Conservation (phyloP, 345 rosid species). For the Bretschneidera sinensis region DNA sequence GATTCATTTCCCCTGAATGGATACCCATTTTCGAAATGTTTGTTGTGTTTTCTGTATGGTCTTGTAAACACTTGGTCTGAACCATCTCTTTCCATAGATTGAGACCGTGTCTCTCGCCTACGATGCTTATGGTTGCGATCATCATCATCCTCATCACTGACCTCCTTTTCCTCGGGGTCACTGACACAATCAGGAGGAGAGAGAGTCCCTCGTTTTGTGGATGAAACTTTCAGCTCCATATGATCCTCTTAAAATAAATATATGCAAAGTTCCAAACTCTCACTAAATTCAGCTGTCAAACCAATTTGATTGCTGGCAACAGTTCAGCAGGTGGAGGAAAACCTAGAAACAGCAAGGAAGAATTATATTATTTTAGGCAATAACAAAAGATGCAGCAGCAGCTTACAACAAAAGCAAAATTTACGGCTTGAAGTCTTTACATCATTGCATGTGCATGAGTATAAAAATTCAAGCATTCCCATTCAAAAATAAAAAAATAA, state of each 20-base stretch:
- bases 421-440: neutral
- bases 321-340: slow-evolving; percentile 10
- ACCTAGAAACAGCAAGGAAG: slow-evolving; percentile 19
- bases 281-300: slow-evolving; percentile 14
- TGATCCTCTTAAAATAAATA: slow-evolving; percentile 19
- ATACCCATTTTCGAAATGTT: slow-evolving; percentile 61
- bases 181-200: slow-evolving; percentile 63
- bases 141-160: slow-evolving; percentile 97
- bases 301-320: slow-evolving; percentile 1
- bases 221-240: slow-evolving; percentile 77
- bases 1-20: slow-evolving; percentile 51
- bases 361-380: slow-evolving; percentile 6
- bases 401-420: neutral
- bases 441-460: neutral
- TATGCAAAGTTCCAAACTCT: slow-evolving; percentile 19
- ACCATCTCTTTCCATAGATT: slow-evolving; percentile 64
- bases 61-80: slow-evolving; percentile 49
- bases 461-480: neutral
- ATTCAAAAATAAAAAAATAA: too few species aligned
- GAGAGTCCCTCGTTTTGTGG: slow-evolving; percentile 52
- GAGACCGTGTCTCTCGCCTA: slow-evolving; percentile 60
- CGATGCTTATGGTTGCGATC: slow-evolving; percentile 98
- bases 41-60: slow-evolving; percentile 62
- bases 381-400: neutral
- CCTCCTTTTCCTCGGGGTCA: slow-evolving; percentile 89